These are phyloP conservation scores for Akanthomyces lecanii DNA, from an alignment of 2,329 filamentous ascomycete genomes.

Conservation along the genomic window DNA sequence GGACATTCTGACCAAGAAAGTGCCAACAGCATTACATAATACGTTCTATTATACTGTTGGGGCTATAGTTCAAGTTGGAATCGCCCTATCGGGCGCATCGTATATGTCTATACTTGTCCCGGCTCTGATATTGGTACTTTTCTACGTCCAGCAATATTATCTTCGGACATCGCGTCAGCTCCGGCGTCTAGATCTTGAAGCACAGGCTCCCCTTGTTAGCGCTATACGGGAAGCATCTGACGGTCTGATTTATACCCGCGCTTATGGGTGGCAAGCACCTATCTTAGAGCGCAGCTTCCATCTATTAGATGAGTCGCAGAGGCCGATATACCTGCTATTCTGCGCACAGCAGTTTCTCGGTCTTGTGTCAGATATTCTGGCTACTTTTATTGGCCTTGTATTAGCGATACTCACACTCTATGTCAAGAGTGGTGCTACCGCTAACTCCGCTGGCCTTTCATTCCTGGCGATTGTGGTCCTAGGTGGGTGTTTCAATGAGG, in stretches of 20 bases:
- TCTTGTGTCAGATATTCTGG: background rate
- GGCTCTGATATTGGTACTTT: background rate
- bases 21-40: no score
- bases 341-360: background rate
- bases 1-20: background rate
- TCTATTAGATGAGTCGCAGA: slow-evolving; percentile 1
- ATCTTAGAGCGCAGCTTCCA: fast-evolving
- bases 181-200: background rate
- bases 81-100: background rate
- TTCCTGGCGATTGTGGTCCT: background rate
- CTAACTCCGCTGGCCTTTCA: background rate
- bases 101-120: background rate
- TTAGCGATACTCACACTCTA: background rate
- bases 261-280: background rate
- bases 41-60: background rate
- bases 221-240: background rate
- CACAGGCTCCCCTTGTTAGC: background rate
- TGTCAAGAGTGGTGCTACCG: background rate
- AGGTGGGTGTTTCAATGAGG: background rate
- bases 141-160: background rate
- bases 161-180: slow-evolving; percentile 10
- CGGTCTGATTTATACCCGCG: background rate
- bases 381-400: background rate
- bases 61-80: background rate
- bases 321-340: background rate